Percentiles rank a stretch among this genome's conserved stretches.
Conservation (phyloP, 2,329 filamentous ascomycete species). For the Microascus cirrosus region DNA sequence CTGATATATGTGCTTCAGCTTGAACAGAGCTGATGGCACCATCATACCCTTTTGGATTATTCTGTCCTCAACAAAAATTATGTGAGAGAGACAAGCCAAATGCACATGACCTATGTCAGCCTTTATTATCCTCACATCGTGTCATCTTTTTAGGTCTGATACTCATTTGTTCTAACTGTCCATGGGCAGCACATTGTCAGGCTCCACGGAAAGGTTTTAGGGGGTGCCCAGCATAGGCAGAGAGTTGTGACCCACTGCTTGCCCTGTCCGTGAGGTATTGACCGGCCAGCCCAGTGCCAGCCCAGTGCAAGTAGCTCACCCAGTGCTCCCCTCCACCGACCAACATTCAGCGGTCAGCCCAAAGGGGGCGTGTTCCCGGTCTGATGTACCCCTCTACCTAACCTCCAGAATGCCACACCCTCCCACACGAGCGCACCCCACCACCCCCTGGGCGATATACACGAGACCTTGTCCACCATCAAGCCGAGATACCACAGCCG, state of each 20-base stretch:
- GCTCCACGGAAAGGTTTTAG: background rate
- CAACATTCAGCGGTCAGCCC: slow-evolving; percentile 1
- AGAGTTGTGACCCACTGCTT: background rate
- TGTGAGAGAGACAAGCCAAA: too few relatives aligned
- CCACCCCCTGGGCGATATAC: slow-evolving; percentile 2
- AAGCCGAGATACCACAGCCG: slow-evolving; percentile 6
- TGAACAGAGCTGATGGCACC: too few relatives aligned
- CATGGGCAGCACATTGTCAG: too few relatives aligned
- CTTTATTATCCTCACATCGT: too few relatives aligned
- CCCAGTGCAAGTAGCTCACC: background rate
- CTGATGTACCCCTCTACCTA: background rate
- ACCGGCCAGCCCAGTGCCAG: slow-evolving; percentile 2
- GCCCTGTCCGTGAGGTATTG: background rate
- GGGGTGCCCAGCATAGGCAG: background rate
- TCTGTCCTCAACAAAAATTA: too few relatives aligned
- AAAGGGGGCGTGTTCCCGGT: background rate
- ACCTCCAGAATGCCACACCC: background rate
- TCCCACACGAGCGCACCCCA: background rate
- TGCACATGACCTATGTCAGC: too few relatives aligned
- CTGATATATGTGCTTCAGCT: background rate
- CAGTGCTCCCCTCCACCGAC: background rate
- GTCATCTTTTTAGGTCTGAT: too few relatives aligned
- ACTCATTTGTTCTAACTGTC: too few relatives aligned
- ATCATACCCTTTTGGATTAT: too few relatives aligned
- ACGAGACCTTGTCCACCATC: slow-evolving; percentile 6